These are phyloP conservation scores for Jacaranda copaia DNA, from an alignment of 257 asterid species.

Conservation along the genomic window DNA sequence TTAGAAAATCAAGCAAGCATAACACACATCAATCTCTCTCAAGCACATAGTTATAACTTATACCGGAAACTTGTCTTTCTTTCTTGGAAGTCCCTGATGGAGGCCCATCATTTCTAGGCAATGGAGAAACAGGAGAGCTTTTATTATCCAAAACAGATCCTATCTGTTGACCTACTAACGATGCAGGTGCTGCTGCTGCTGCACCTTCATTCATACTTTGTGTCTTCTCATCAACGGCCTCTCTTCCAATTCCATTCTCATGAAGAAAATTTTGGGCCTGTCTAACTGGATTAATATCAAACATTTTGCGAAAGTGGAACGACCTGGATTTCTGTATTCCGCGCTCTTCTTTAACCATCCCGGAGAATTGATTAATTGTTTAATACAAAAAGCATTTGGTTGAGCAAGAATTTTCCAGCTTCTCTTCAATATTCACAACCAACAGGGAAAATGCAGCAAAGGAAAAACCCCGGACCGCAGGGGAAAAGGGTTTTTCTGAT, in stretches of 20 bases:
- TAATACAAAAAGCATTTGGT: not conserved
- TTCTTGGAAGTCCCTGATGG: constrained; percentile 31
- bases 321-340: constrained; percentile 54
- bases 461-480: constrained; percentile 34
- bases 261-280: constrained; percentile 41
- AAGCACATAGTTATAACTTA: too few relatives aligned
- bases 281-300: constrained; percentile 47
- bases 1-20: too few relatives aligned
- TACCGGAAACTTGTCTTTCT: constrained; percentile 23
- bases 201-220: constrained; percentile 37
- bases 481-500: constrained; percentile 44
- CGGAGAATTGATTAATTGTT: not conserved
- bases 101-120: constrained; percentile 27
- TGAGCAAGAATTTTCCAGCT: not conserved
- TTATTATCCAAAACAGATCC: constrained; percentile 40
- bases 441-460: not conserved
- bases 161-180: constrained; percentile 35
- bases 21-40: too few relatives aligned
- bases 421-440: not conserved
- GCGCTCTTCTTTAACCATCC: constrained; percentile 49
- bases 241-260: constrained; percentile 47
- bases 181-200: constrained; percentile 15
- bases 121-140: constrained; percentile 37
- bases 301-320: constrained; percentile 59
- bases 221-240: constrained; percentile 38